Base-by-base conservation (phyloP, 2,329 filamentous ascomycete genomes). In the Hypoxylon sp. region DNA sequence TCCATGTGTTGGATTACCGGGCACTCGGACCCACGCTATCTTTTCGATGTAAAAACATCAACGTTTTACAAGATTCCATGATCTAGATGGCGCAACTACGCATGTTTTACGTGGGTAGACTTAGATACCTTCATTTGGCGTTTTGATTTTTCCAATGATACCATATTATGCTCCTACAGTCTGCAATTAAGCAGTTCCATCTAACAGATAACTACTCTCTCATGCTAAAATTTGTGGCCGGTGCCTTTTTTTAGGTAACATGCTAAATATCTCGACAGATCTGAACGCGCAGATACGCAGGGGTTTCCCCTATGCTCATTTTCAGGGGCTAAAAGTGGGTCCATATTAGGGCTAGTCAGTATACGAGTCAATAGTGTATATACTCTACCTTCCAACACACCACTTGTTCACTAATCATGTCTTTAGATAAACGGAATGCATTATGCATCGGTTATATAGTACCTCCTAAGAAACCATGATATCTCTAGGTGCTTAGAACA, bases 61-160 rank as follows among this genome's bases (percentile, higher is more conserved):
- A 19, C 11, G 17, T 8, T 44, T 3, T 11, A n/a, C 6, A 19
- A 17, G 37, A n/a, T 17, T n/a, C 8, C n/a, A 42, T 3, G 14
- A 42, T 42, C 3, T 42, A 8, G n/a, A 42, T 42, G 9, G 39
- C 39, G 8, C 8, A 17, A 9, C 8, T 19, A 5, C 3, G n/a
- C 8, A 42, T 17, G 17, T 44, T 37, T 8, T 22, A 44, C 11
- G 1, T n/a, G 10, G 17, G 8, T 44, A 44, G 39, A 22, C 17
- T 39, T 39, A 39, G 1, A 4, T 39, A n/a, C 13, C 13, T 22
- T 44, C 17, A 11, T 44, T 8, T 44, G 11, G n/a, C 6, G 9
- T 19, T 44, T 22, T 44, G 39, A 44, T 11, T 44, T 22, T 22
- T 44, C 39, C 22, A 44, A 44, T 22, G 39, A 44, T 44, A 44